Percentiles rank a stretch among this genome's conserved stretches.
These are phyloP conservation scores for Mrakia frigida DNA, from an alignment of 768 basidiomycete genomes.

Conservation along the genomic window DNA sequence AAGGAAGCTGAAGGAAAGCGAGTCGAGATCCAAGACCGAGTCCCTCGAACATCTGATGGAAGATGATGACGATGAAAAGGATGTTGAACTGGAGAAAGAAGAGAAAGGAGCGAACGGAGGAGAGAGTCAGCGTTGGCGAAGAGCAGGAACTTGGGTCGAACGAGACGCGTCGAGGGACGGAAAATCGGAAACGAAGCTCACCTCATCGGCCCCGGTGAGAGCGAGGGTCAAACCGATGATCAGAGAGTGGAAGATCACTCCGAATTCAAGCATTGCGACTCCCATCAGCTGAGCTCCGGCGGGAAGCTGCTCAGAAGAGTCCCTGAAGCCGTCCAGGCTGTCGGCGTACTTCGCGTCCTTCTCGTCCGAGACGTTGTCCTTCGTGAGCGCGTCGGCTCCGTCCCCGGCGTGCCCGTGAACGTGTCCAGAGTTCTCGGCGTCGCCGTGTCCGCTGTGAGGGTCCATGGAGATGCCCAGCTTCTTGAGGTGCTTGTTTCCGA, in stretches of 20 bases:
- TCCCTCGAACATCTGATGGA: slow-evolving; percentile 92
- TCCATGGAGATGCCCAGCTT: slow-evolving; percentile 54
- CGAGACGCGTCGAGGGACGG: too few relatives aligned
- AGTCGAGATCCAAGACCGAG: slow-evolving; percentile 67
- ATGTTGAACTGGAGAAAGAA: slow-evolving; percentile 63
- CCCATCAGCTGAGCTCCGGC: slow-evolving; percentile 69
- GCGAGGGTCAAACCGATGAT: slow-evolving; percentile 87
- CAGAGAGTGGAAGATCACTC: slow-evolving; percentile 41
- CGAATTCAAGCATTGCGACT: slow-evolving; percentile 87
- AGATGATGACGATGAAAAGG: slow-evolving; percentile 80
- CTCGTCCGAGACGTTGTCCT: not conserved
- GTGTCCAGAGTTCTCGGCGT: slow-evolving; percentile 9
- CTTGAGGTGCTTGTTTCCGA: slow-evolving; percentile 68
- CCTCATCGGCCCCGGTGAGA: slow-evolving; percentile 45
- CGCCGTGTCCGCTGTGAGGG: not conserved
- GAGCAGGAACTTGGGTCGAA: too few relatives aligned
- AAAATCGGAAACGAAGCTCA: not conserved
- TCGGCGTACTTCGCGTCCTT: not conserved
- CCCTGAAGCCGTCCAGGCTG: not conserved
- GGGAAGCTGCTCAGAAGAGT: slow-evolving; percentile 13
- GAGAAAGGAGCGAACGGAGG: not conserved
- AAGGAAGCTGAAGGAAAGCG: slow-evolving; percentile 55
- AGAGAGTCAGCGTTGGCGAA: not conserved
- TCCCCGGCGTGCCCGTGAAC: slow-evolving; percentile 28
- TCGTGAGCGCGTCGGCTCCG: not conserved